Conservation (phyloP, 2,329 filamentous ascomycete species). For the Penicillium sp. region DNA sequence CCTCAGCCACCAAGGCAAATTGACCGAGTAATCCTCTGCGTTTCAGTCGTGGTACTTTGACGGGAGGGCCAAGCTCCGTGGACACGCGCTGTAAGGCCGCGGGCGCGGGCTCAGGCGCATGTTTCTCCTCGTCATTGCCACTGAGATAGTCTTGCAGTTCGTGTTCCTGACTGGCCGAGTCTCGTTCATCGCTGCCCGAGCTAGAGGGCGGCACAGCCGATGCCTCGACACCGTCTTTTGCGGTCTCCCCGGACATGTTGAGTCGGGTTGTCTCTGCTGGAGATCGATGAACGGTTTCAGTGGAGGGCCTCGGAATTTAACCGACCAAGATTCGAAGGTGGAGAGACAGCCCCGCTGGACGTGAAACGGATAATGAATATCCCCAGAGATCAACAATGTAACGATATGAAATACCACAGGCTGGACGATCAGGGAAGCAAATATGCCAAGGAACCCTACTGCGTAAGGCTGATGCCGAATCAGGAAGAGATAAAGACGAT, state of each 20-base stretch:
- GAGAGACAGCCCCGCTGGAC: background rate
- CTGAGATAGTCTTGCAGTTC: slow-evolving; percentile 14
- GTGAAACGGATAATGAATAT: background rate
- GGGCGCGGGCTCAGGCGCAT: slow-evolving; percentile 9
- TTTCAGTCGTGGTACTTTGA: slow-evolving; percentile 48
- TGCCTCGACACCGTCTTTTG: background rate
- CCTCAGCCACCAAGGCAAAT: slow-evolving; percentile 69
- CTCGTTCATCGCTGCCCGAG: slow-evolving; percentile 1
- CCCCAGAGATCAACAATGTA: slow-evolving; percentile 6
- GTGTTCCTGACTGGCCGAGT: background rate
- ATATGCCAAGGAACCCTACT: background rate
- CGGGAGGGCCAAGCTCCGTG: slow-evolving; percentile 32
- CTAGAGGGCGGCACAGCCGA: slow-evolving; percentile 2
- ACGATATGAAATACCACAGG: slow-evolving; percentile 1
- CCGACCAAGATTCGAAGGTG: background rate
- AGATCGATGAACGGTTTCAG: background rate
- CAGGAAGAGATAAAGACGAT: background rate
- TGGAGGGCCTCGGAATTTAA: background rate
- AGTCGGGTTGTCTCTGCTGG: background rate
- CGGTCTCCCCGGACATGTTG: slow-evolving; percentile 5
- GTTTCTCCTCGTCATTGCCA: slow-evolving; percentile 19
- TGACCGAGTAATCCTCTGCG: slow-evolving; percentile 68
- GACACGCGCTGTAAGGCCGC: slow-evolving; percentile 12
- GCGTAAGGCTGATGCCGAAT: background rate
- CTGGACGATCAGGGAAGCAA: background rate